A percentile compares a stretch with the other conserved stretches of the same genome.
Conservation (phyloP, 2,329 filamentous ascomycete species). For the Sporothrix curviconia region DNA sequence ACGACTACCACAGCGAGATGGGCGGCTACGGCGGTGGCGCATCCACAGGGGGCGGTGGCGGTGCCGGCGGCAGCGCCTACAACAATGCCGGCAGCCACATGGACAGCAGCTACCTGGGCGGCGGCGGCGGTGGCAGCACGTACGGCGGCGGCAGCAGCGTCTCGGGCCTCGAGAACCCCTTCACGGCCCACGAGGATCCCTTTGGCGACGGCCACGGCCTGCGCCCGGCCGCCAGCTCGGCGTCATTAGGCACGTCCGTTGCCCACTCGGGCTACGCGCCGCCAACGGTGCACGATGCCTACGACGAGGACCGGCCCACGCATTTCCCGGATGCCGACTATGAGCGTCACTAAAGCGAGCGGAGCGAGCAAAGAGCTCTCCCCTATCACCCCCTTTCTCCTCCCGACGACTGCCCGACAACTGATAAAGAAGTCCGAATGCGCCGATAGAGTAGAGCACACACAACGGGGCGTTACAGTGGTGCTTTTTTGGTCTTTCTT, state of each 20-base stretch:
- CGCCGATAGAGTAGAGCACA: no score
- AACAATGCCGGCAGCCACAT: conserved; percentile 31
- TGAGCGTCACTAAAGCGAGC: conserved; percentile 39
- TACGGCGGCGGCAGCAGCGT: neutral
- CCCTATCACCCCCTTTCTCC: no score
- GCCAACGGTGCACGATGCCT: conserved; percentile 36
- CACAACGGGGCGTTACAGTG: no score
- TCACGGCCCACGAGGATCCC: conserved; percentile 26
- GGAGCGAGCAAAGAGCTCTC: no score
- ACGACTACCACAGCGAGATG: conserved; percentile 22
- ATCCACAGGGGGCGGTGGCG: conserved; percentile 6
- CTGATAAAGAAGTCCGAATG: no score
- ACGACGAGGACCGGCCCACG: conserved; percentile 40
- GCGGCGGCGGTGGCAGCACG: conserved; percentile 1
- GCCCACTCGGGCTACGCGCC: conserved; percentile 31
- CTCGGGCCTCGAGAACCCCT: conserved; percentile 27
- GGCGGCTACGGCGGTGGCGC: conserved; percentile 14
- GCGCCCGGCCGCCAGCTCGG: conserved; percentile 18
- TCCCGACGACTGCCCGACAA: no score
- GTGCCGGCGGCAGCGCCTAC: conserved; percentile 8
- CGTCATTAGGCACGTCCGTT: conserved; percentile 13
- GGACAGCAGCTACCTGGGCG: conserved; percentile 28
- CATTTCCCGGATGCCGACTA: conserved; percentile 55
- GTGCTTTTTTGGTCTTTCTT: no score
- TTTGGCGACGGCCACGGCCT: conserved; percentile 41